phyloP scores from a whole-genome alignment of 306 rosid species.

The Fragaria vesca region DNA sequence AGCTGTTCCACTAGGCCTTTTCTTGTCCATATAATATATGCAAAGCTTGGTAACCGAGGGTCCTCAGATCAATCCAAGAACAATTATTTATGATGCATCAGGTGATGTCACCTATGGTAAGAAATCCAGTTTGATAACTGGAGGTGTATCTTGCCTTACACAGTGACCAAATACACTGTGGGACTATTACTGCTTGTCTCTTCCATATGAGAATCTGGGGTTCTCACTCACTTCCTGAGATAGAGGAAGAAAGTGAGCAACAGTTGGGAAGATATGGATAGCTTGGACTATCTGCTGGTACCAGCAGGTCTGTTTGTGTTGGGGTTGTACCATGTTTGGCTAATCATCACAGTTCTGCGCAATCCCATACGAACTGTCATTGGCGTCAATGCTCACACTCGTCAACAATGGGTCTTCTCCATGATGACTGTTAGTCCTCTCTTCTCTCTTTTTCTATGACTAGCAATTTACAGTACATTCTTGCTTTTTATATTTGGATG shows the following conservation, averaged over 20 bases:
- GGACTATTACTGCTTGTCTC: background rate
- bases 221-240: background rate
- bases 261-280: background rate
- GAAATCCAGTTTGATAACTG: background rate
- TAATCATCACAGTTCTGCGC: conserved; percentile 37
- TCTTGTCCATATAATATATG: background rate
- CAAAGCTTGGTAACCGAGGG: background rate
- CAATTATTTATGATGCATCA: background rate
- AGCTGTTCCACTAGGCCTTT: background rate
- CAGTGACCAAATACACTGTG: background rate
- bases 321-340: conserved; percentile 60
- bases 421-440: conserved; percentile 66
- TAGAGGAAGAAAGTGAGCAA: background rate
- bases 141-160: background rate
- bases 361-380: conserved; percentile 68
- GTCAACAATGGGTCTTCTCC: conserved; percentile 68
- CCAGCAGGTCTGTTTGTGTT: conserved; percentile 58
- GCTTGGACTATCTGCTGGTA: conserved; percentile 51
- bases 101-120: background rate
- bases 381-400: conserved; percentile 68
- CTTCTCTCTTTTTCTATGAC: background rate
- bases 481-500: background rate
- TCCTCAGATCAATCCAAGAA: conserved; percentile 1
- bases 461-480: background rate
- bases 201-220: background rate